Conservation (phyloP, 2,329 filamentous ascomycete genomes). For the Pseudogymnoascus sp. region DNA sequence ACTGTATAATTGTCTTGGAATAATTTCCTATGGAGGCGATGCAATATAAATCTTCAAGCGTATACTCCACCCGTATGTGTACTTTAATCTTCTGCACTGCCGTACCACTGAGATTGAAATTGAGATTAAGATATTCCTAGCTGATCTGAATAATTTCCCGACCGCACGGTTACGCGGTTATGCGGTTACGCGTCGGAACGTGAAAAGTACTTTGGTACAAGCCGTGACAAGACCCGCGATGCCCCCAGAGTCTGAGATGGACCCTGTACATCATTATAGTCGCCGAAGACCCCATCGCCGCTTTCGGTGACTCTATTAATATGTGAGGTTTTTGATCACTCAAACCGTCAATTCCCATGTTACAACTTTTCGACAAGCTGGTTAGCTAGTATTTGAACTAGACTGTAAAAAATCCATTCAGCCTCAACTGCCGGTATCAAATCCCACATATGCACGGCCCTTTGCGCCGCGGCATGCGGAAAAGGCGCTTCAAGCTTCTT, state of each 20-base stretch:
- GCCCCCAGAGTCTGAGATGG: not conserved
- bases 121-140: slow-evolving; percentile 5
- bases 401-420: not conserved
- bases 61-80: not conserved
- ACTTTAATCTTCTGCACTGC: not conserved
- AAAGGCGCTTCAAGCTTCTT: not conserved
- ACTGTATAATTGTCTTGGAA: not conserved
- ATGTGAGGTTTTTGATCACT: not conserved
- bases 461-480: not conserved
- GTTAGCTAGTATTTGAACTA: not conserved
- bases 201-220: not conserved
- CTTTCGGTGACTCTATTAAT: not conserved
- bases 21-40: not conserved
- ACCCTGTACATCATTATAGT: not conserved
- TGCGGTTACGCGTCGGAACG: not conserved
- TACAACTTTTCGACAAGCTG: not conserved
- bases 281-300: not conserved
- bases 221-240: not conserved
- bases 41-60: not conserved
- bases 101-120: not conserved
- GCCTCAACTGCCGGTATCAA: not conserved
- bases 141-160: slow-evolving; percentile 1
- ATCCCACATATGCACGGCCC: not conserved
- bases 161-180: not conserved
- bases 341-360: not conserved